Conservation (phyloP, 441 rosid genomes). For the Erodium moschatum region DNA sequence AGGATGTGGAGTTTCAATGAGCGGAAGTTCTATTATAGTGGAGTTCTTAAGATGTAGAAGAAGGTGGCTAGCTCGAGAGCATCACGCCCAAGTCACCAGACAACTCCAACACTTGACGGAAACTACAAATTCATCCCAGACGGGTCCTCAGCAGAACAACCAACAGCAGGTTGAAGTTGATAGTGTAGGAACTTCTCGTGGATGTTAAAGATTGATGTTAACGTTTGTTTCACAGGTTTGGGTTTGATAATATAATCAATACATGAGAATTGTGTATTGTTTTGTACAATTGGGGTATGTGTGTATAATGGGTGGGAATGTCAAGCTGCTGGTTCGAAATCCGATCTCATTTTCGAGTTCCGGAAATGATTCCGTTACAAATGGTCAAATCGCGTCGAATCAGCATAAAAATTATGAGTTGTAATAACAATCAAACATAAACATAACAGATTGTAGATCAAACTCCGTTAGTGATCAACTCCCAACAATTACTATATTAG, state of each 20-base stretch:
- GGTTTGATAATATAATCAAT: neutral
- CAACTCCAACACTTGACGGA: conserved; percentile 26
- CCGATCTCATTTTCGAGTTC: neutral
- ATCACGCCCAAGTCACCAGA: conserved; percentile 26
- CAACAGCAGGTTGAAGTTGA: conserved; percentile 11
- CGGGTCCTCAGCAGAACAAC: conserved; percentile 10
- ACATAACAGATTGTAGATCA: no score
- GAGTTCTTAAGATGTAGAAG: conserved; percentile 35
- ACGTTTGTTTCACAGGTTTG: neutral
- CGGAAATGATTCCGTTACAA: no score
- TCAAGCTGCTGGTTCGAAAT: neutral
- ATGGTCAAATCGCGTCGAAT: no score
- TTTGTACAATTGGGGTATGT: neutral
- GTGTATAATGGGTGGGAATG: neutral
- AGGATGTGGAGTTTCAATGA: conserved; percentile 37
- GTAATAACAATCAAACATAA: no score
- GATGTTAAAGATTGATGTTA: conserved; percentile 18
- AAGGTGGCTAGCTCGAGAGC: conserved; percentile 22
- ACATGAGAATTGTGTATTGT: neutral
- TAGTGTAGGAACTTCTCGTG: conserved; percentile 23
- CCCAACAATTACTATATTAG: no score
- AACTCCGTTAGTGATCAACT: no score
- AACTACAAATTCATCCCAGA: conserved; percentile 28
- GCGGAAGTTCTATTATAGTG: conserved; percentile 31
- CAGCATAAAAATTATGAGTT: no score